Conservation (phyloP, 345 rosid species). For the Physaria fendleri region DNA sequence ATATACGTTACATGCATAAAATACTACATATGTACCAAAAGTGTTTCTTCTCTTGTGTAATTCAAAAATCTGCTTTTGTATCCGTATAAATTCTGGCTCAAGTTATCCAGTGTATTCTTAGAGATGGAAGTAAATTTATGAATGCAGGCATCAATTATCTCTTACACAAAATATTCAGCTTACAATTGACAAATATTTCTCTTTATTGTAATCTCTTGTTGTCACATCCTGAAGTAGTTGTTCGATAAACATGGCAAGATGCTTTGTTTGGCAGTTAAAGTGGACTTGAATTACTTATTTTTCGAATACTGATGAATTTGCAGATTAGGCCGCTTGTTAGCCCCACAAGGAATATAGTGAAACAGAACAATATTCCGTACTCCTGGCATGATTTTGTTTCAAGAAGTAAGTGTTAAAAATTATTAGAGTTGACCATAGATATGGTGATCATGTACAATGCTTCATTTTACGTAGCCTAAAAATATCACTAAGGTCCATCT, state of each 20-base stretch:
- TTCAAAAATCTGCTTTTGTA: not conserved
- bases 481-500: not conserved
- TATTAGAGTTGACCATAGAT: not conserved
- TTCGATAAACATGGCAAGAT: not conserved
- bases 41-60: not conserved
- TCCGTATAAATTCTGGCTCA: not conserved
- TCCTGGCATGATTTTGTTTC: constrained; percentile 99
- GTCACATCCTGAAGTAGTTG: constrained; percentile 9
- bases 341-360: constrained; percentile 61
- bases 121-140: constrained; percentile 10
- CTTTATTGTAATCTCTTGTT: constrained; percentile 9
- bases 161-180: not conserved
- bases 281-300: constrained; percentile 2
- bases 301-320: constrained; percentile 22
- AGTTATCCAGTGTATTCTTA: not conserved
- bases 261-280: constrained; percentile 9
- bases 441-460: not conserved
- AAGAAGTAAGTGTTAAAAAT: constrained; percentile 41
- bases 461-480: constrained; percentile 1
- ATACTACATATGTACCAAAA: not conserved
- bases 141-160: not conserved
- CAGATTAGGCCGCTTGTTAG: constrained; percentile 83
- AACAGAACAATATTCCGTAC: constrained; percentile 43
- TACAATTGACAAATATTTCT: not conserved
- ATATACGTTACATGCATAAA: not conserved